Base-by-base conservation (phyloP, 1,284 basidiomycete species). In the Boletus smithii region DNA sequence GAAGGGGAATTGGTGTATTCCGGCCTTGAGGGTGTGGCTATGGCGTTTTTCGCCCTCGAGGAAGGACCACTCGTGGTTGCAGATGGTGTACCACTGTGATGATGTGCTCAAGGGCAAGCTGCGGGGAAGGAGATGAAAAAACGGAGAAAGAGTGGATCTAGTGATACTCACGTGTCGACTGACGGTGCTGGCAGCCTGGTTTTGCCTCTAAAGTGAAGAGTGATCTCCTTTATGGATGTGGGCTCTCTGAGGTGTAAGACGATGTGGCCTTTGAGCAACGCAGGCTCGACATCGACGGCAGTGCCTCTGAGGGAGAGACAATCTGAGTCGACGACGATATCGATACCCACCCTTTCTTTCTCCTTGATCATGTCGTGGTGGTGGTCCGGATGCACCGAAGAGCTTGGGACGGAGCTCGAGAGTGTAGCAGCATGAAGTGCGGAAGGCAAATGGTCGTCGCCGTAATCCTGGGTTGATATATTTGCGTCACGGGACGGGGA, bases 1-100 rank as follows among this genome's bases (percentile, higher is more conserved):
- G 71, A 95, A 95, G 24, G 92, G 92, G 68, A 95, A 97, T 31
- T 83, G 73, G 59, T 92, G 90, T 35, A 79, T 80, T 14, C 90
- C 90, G n/a, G 87, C 85, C 69, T 95, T 95, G 66, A 97, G 83
- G 0, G 91, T 95, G 59, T 91, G 91, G 14, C 79, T 74, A 57
- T 88, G 85, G 31, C 79, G 79, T 65, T 83, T 85, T 61, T 84
- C 79, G 50, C 86, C 87, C 60, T 90, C 83, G 49, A 91, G 79
- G 68, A 91, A 89, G n/a, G 85, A 88, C 90, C 90, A 93, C 55
- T 92, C 88, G 60, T 94, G 88, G 51, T 78, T 80, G 67, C 85
- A 85, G 44, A 94, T 69, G 40, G 80, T 72, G 61, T 89, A 90
- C 58, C 76, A 82, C 62, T 77, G 72, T 54, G 69, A 68, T 51